Base-by-base conservation (phyloP, 768 basidiomycete species). In the Terana coerulea region DNA sequence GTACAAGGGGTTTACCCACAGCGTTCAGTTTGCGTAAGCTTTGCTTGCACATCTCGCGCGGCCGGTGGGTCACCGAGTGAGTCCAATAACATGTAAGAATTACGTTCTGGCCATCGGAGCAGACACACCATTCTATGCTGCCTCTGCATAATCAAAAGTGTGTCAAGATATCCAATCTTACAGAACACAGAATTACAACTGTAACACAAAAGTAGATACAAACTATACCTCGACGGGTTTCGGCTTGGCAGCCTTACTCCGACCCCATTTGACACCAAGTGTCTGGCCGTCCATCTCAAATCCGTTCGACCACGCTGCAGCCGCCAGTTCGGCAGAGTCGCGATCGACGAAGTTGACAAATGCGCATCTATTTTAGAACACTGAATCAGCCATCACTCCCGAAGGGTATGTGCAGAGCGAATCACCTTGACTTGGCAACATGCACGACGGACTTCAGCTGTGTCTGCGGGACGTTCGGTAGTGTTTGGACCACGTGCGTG, bases 271-370 rank as follows among this genome's bases (percentile, higher is more conserved):
- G 24, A 95, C 79, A 39, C 77, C 73, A 9, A 88, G 78, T 29
- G 73, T 75, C 63, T 86, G 83, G 1, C 83, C 87, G 25, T 91
- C 86, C 22, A 98, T 74, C 58, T 95, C 95, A 9, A 98, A 72
- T 1, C 95, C 94, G 55, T 85, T 84, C n/a, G 91, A 82, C 83
- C 95, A 92, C 9, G 88, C 85, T 56, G 89, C 81, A 0, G 95
- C 95, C 0, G 91, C 93, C 14, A 75, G 72, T 69, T 99, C 97
- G 14, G 97, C 95, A n/a, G 80, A 75, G 5, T 74, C 62, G 17
- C 97, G 79, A 48, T 88, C 81, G 59, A 78, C 84, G 73, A 98
- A 98, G 67, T 98, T 98, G 47, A 97, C 79, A 67, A 99, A 99
- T 1, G 95, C 97, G 69, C 94, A 95, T 68, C 90, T 90, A 14